Evolutionary conservation across 257 asterid genomes (phyloP), one percentile per base, ranked within the genome.

Genomic region (Fraxinus quadrangulata): DNA sequence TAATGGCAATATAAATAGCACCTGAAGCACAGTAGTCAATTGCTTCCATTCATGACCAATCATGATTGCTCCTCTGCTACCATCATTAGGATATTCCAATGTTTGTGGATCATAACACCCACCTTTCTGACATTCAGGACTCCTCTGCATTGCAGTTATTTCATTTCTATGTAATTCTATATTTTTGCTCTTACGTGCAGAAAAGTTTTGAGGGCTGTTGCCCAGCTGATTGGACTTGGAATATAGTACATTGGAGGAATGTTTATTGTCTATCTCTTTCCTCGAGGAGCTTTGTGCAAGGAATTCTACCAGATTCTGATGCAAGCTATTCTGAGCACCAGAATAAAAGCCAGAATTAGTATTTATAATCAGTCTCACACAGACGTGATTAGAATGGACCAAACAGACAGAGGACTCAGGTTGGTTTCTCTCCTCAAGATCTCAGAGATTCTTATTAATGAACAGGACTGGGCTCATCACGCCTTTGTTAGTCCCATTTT

Each of bases 121-220:
- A 79, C 84, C 80, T 85, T 88, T 90, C 82, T 78, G 92, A 78
- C 81, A 85, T 78, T 89, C 91, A 75, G 91, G 88, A 79, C 90
- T 90, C 87, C 87, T 89, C 75, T 78, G 92, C 73, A 56, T 33
- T 67, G 26, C 73, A 72, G 79, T 71, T 77, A 68, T 79, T 73
- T 61, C 89, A 82, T 74, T 40, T 78, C 76, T 59, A 83, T 81
- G 81, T 45, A 85, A 71, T 74, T 84, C 83, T 72, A 78, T 72
- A 72, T 80, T 84, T 47, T 81, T 87, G 87, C 96, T 90, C 90
- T 92, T 90, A 71, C 67, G 84, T 65, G 89, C 78, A 30, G 88
- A 83, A 79, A 78, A 56, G 56, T 76, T 79, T 79, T 76, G 80
- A 72, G 12, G 49, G 42, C 83, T 78, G 75, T 83, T 81, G 77